Conservation (phyloP, 768 basidiomycete genomes). For the Collybiopsis luxurians region DNA sequence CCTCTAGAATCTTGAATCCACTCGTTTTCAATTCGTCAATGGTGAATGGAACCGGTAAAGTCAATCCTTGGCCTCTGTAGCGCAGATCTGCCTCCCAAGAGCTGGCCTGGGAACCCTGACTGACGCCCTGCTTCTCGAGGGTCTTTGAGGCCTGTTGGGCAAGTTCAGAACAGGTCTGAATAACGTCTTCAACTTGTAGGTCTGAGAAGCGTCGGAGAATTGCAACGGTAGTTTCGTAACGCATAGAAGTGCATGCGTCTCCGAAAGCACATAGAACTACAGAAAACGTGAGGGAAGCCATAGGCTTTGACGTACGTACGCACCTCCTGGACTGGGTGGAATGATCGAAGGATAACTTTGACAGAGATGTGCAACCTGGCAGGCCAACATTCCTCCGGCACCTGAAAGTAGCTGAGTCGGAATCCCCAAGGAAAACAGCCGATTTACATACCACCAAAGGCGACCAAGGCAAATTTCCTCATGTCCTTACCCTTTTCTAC, state of each 20-base stretch:
- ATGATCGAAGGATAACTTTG: conserved; percentile 24
- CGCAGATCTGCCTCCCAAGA: conserved; percentile 25
- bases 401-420: background rate
- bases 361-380: conserved; percentile 21
- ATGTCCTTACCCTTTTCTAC: conserved; percentile 29
- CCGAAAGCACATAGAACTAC: conserved; percentile 28
- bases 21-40: conserved; percentile 15
- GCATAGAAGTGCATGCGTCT: conserved; percentile 23
- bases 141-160: conserved; percentile 16
- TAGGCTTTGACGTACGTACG: background rate
- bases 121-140: conserved; percentile 20
- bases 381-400: conserved; percentile 25
- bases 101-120: conserved; percentile 7
- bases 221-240: conserved; percentile 23
- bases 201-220: conserved; percentile 21
- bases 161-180: conserved; percentile 13
- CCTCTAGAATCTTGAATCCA: conserved; percentile 12
- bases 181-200: conserved; percentile 14
- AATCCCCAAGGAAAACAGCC: background rate
- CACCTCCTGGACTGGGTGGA: conserved; percentile 27
- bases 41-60: conserved; percentile 19
- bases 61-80: conserved; percentile 25
- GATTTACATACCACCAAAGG: conserved; percentile 17
- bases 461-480: conserved; percentile 24
- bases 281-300: background rate